Conservation (phyloP, 2,329 filamentous ascomycete species). For the Diplodia scrobiculata region DNA sequence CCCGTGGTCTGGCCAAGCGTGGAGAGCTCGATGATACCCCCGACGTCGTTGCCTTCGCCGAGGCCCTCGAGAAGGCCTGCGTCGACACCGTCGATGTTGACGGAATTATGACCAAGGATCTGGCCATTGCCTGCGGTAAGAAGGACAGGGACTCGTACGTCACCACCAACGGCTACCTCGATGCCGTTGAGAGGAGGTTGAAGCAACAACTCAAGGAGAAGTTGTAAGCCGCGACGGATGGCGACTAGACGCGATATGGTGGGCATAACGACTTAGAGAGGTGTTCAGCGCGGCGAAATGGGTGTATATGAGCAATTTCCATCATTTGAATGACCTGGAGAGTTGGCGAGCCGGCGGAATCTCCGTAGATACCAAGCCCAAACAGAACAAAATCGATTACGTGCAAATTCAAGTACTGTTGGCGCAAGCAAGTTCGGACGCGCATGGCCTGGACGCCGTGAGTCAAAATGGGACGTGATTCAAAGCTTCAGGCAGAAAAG, state of each 20-base stretch:
- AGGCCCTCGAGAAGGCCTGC: slow-evolving; percentile 89
- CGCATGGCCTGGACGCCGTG: not conserved
- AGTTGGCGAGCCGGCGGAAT: not conserved
- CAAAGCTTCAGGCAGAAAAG: not conserved
- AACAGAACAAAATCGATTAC: not conserved
- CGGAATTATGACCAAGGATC: slow-evolving; percentile 98
- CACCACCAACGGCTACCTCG: slow-evolving; percentile 84
- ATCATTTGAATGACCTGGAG: not conserved
- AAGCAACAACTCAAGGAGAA: slow-evolving; percentile 78
- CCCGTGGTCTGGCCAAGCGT: slow-evolving; percentile 87
- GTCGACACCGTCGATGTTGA: slow-evolving; percentile 91
- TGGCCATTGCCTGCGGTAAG: slow-evolving; percentile 92
- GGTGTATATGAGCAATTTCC: not conserved
- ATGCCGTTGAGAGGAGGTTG: slow-evolving; percentile 87
- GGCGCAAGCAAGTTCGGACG: not conserved
- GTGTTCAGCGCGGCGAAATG: not conserved
- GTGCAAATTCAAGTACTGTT: not conserved
- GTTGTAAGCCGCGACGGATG: slow-evolving; percentile 54
- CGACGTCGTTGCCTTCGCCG: slow-evolving; percentile 86
- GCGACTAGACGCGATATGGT: not conserved
- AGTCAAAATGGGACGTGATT: not conserved
- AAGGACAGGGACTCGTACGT: slow-evolving; percentile 82
- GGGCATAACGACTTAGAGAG: not conserved
- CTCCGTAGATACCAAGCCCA: slow-evolving; percentile 1
- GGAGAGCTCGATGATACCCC: slow-evolving; percentile 92